Conservation (phyloP, 495 filamentous ascomycete species). For the Hapsidospora chrysogenum region DNA sequence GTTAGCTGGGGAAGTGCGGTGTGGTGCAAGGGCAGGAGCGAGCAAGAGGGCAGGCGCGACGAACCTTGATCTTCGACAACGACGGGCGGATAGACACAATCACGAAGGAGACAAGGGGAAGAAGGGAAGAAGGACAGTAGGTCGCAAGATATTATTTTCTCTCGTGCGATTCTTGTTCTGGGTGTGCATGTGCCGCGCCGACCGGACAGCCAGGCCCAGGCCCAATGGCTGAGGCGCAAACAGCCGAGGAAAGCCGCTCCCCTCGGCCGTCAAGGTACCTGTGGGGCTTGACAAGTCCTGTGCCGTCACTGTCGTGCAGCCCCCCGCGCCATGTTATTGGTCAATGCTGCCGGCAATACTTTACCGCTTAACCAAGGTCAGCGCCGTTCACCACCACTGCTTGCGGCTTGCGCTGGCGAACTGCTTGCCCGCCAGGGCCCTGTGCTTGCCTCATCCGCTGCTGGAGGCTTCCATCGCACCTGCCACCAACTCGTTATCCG, state of each 20-base stretch:
- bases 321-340: constrained; percentile 1
- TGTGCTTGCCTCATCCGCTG: too few species aligned
- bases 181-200: too few species aligned
- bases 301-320: neutral
- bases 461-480: too few species aligned
- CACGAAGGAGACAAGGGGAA: neutral
- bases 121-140: neutral
- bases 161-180: too few species aligned
- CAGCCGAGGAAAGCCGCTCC: constrained; percentile 20
- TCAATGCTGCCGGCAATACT: neutral
- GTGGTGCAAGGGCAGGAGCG: neutral
- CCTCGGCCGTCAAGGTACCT: too few species aligned
- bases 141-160: neutral
- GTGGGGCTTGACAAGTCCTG: too few species aligned
- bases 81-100: neutral
- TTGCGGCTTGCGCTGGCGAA: neutral
- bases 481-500: too few species aligned
- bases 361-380: neutral
- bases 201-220: too few species aligned
- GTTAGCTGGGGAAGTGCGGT: neutral
- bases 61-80: neutral
- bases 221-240: constrained; percentile 3
- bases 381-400: neutral
- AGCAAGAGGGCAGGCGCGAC: neutral
- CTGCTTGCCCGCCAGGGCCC: too few species aligned